Evolutionary conservation across 2,329 filamentous ascomycete genomes (phyloP).

Genomic region (Fusarium acutatum): DNA sequence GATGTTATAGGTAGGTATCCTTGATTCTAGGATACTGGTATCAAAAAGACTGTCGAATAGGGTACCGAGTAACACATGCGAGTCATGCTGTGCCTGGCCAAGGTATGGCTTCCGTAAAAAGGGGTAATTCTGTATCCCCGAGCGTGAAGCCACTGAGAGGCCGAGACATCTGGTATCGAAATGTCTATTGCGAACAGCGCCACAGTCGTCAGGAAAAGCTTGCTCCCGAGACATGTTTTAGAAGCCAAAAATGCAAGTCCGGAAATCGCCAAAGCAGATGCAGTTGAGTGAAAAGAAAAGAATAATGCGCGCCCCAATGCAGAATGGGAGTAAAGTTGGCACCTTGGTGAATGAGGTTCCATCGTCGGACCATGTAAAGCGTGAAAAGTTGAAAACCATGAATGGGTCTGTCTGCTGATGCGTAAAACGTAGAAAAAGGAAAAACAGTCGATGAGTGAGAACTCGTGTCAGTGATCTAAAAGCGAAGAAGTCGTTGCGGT

Average conservation of each 20-base stretch:
- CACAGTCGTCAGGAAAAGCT: slow-evolving; percentile 22
- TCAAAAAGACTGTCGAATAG: slow-evolving; percentile 36
- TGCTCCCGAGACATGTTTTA: slow-evolving; percentile 37
- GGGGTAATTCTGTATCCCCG: neutral
- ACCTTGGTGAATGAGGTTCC: slow-evolving; percentile 32
- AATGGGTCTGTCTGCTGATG: slow-evolving; percentile 31
- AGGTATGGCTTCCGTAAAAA: slow-evolving; percentile 13
- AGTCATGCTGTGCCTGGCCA: slow-evolving; percentile 10
- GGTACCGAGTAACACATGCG: slow-evolving; percentile 29
- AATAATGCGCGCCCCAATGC: slow-evolving; percentile 37
- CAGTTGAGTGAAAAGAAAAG: slow-evolving; percentile 23
- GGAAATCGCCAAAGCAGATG: slow-evolving; percentile 34
- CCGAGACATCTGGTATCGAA: slow-evolving; percentile 34
- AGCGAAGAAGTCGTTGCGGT: slow-evolving; percentile 42
- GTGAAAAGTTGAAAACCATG: slow-evolving; percentile 29
- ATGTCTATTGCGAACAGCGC: slow-evolving; percentile 34
- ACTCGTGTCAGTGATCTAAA: slow-evolving; percentile 40
- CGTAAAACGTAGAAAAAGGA: slow-evolving; percentile 34
- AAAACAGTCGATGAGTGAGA: slow-evolving; percentile 30
- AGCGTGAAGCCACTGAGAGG: slow-evolving; percentile 13
- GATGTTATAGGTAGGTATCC: slow-evolving; percentile 33
- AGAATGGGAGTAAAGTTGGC: slow-evolving; percentile 18
- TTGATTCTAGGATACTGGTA: slow-evolving; percentile 36
- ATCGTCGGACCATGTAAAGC: slow-evolving; percentile 29
- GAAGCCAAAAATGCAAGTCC: slow-evolving; percentile 29